Percentiles rank a stretch among this genome's conserved stretches.
phyloP scores from a whole-genome alignment of 2,329 filamentous ascomycete genomes.

The Blastomyces parvus region DNA sequence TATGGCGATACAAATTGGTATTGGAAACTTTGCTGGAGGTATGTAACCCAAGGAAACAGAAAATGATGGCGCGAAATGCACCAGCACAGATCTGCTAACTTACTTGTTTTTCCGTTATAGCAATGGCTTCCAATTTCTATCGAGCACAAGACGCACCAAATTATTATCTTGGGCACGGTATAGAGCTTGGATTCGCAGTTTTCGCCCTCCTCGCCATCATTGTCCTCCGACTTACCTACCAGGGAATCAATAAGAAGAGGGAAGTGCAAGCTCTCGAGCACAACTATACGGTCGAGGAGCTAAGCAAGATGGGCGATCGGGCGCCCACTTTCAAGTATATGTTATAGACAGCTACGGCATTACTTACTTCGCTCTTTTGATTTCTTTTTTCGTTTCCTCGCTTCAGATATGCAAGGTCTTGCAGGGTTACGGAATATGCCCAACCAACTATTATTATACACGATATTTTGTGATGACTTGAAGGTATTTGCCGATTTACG shows the following conservation, averaged over 20 bases:
- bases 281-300: constrained; percentile 41
- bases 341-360: constrained; percentile 24
- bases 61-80: not conserved
- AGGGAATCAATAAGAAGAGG: constrained; percentile 50
- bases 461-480: not conserved
- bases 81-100: not conserved
- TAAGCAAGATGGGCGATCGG: constrained; percentile 52
- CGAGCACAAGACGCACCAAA: constrained; percentile 41
- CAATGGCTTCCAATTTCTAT: constrained; percentile 66
- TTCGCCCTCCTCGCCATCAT: constrained; percentile 39
- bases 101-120: constrained; percentile 23
- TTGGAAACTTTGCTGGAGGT: constrained; percentile 45
- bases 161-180: constrained; percentile 43
- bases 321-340: constrained; percentile 57
- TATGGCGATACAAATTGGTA: constrained; percentile 55
- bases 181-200: constrained; percentile 43
- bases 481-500: not conserved
- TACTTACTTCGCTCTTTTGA: not conserved
- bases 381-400: not conserved
- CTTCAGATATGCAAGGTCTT: not conserved
- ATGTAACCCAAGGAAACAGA: constrained; percentile 3
- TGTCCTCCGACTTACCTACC: constrained; percentile 44
- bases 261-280: constrained; percentile 36
- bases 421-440: too few species aligned
- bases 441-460: not conserved